Evolutionary conservation across 441 rosid species (phyloP).

Genomic region (Cnidoscolus chayamansa): DNA sequence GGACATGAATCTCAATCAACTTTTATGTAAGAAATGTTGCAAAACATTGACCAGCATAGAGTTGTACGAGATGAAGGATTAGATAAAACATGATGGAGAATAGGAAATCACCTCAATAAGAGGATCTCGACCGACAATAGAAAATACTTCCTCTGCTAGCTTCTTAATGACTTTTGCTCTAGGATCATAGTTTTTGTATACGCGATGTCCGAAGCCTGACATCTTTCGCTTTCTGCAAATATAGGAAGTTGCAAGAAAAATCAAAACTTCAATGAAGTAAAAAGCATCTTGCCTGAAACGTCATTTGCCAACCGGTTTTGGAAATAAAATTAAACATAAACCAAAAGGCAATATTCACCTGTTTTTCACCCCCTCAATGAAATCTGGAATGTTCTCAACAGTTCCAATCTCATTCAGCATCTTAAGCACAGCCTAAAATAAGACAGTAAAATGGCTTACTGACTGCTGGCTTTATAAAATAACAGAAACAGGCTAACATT

Average conservation of each 20-base stretch:
- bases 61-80: not conserved
- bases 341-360: slow-evolving; percentile 33
- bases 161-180: slow-evolving; percentile 89
- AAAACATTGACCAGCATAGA: not conserved
- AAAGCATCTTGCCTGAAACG: not conserved
- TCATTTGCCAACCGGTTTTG: not conserved
- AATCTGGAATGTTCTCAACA: slow-evolving; percentile 79
- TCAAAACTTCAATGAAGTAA: slow-evolving; percentile 8
- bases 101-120: slow-evolving; percentile 74
- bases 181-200: slow-evolving; percentile 97
- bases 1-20: not conserved
- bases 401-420: slow-evolving; percentile 83
- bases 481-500: not conserved
- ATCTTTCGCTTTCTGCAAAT: slow-evolving; percentile 77
- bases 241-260: slow-evolving; percentile 8
- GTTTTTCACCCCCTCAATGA: slow-evolving; percentile 69
- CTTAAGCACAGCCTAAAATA: slow-evolving; percentile 84
- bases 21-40: not conserved
- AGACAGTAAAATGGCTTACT: slow-evolving; percentile 20
- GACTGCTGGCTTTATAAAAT: not conserved
- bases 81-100: not conserved
- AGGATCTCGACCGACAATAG: slow-evolving; percentile 97
- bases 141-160: slow-evolving; percentile 94
- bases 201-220: slow-evolving; percentile 99
- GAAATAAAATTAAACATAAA: not conserved